phyloP scores from a whole-genome alignment of 2,329 filamentous ascomycete genomes.

The Ophiosphaerella korrae region DNA sequence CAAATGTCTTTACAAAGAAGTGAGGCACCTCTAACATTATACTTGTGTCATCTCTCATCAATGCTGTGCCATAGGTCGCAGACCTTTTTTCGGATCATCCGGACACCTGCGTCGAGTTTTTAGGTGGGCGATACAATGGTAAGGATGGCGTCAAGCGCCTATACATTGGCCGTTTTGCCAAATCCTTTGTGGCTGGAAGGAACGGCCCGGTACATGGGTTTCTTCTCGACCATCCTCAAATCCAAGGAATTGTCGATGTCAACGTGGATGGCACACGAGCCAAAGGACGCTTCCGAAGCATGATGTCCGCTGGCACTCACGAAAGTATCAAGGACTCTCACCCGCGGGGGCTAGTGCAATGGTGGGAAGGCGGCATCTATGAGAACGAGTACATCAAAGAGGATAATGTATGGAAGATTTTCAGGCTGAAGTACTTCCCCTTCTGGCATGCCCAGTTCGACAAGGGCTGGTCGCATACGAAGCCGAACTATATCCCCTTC shows the following conservation, averaged over 20 bases:
- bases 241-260: constrained; percentile 62
- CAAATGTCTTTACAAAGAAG: constrained; percentile 64
- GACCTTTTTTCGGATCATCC: constrained; percentile 59
- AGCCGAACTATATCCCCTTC: constrained; percentile 60
- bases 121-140: constrained; percentile 59
- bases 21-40: constrained; percentile 12
- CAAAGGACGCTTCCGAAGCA: constrained; percentile 58
- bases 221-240: constrained; percentile 62
- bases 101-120: constrained; percentile 62
- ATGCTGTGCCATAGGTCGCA: constrained; percentile 23
- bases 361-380: constrained; percentile 65
- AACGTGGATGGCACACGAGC: constrained; percentile 54
- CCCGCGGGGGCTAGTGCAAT: constrained; percentile 60
- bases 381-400: constrained; percentile 66
- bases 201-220: constrained; percentile 63
- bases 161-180: constrained; percentile 59
- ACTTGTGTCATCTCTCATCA: constrained; percentile 5
- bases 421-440: constrained; percentile 61
- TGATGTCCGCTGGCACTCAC: constrained; percentile 63
- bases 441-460: constrained; percentile 62
- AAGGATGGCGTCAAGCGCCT: constrained; percentile 59
- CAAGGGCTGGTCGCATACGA: constrained; percentile 60
- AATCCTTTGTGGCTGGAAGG: constrained; percentile 58
- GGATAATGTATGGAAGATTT: constrained; percentile 60
- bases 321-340: constrained; percentile 57